Base-by-base conservation (phyloP, 768 basidiomycete species). In the Coprinopsis strossmayeri region DNA sequence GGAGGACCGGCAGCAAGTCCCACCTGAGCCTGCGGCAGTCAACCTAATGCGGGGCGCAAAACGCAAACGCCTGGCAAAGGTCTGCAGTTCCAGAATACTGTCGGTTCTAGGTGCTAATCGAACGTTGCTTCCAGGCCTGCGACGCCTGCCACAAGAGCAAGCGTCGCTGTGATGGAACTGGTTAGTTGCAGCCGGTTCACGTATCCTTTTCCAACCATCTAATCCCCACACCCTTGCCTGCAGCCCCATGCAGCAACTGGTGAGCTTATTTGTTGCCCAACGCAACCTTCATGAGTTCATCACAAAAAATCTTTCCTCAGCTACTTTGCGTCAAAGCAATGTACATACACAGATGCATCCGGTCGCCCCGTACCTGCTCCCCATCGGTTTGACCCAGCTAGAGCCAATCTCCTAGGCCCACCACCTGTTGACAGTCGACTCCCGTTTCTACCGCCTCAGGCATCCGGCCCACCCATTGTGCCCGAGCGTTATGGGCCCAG, bases 121-220 rank as follows among this genome's bases (percentile, higher is more conserved):
- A 51, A 56, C 39, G 32, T n/a, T 42, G 24, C 40, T 3, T 34
- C 52, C 49, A 77, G 74, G 76, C 88, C 42, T 90, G 88, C 65
- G 84, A 88, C 64, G 82, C 84, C 46, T 91, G 88, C 62, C 89
- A 91, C 61, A 87, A 85, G 64, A 83, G 81, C 67, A 91, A 91
- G 61, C 79, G 88, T 21, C 79, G 87, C 41, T 90, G 87, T 65
- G 87, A 89, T 65, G 87, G 87, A 26, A 87, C 84, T 52, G 81
- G 85, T 84, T 52, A 50, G 80, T 70, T 43, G 48, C 46, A 26
- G 42, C 15, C 30, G 15, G 7, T 38, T 53, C 34, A 46, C n/a
- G n/a, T 48, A n/a, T 40, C 27, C 39, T 38, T 48, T 20, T 11
- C 20, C 32, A 49, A 51, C 40, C 52, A 48, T 42, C 18, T 40